A percentile compares a stretch with the other conserved stretches of the same genome.
Conservation (phyloP, 2,329 filamentous ascomycete species). For the Aspergillus sp. region DNA sequence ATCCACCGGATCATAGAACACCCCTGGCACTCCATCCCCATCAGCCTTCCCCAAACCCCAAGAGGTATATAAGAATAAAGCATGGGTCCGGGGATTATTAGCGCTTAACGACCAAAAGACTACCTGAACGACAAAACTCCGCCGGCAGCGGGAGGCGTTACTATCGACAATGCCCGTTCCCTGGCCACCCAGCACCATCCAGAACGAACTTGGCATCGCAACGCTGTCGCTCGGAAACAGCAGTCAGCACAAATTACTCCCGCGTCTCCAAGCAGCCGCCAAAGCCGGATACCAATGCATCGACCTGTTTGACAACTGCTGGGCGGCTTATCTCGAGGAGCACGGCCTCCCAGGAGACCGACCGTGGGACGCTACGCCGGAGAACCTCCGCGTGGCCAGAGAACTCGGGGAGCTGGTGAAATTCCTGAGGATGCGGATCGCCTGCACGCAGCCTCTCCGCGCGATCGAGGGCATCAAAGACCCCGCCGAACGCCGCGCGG, state of each 20-base stretch:
- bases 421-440: conserved; percentile 22
- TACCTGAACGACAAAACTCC: too few relatives aligned
- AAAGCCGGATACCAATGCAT: conserved; percentile 23
- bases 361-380: conserved; percentile 20
- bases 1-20: not conserved
- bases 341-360: conserved; percentile 14
- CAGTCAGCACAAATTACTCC: conserved; percentile 17
- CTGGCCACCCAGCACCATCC: conserved; percentile 9
- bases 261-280: conserved; percentile 21
- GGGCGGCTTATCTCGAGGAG: conserved; percentile 23
- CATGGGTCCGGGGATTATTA: conserved; percentile 1
- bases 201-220: conserved; percentile 21
- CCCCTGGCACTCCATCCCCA: not conserved
- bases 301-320: conserved; percentile 28
- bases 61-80: not conserved
- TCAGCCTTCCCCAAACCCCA: too few relatives aligned
- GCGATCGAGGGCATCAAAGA: conserved; percentile 24
- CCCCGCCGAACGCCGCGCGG: conserved; percentile 13
- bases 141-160: too few relatives aligned
- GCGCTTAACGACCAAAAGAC: too few relatives aligned
- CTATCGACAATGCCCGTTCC: conserved; percentile 9
- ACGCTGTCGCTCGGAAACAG: conserved; percentile 24
- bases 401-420: conserved; percentile 20
- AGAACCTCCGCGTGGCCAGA: conserved; percentile 18
- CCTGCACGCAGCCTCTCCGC: conserved; percentile 25